phyloP scores from a whole-genome alignment of 495 filamentous ascomycete species.

The Achaetomiella virescens region DNA sequence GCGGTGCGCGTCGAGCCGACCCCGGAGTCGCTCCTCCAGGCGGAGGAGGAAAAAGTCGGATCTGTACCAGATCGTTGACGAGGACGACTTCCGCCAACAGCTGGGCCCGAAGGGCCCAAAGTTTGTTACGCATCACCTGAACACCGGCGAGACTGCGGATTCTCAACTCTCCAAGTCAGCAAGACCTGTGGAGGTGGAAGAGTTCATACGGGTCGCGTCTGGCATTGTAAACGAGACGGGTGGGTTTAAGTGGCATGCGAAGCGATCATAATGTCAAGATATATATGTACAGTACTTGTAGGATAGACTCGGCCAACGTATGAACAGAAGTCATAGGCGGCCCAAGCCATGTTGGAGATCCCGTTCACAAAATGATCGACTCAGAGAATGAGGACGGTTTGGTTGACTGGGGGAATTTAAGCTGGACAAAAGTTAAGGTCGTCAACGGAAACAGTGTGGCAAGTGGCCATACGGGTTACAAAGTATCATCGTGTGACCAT shows the following conservation, averaged over 20 bases:
- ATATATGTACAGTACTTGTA: background rate
- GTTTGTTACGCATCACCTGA: background rate
- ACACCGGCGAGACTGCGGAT: background rate
- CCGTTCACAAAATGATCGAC: background rate
- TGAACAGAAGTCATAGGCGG: background rate
- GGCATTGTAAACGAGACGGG: background rate
- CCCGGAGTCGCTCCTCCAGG: no score
- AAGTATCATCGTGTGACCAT: no score
- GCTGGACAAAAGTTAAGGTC: no score
- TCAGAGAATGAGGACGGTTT: no score
- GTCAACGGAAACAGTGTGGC: background rate
- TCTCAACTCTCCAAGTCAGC: background rate
- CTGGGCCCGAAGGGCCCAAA: no score
- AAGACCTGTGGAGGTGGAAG: background rate
- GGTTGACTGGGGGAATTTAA: no score
- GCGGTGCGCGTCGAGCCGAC: conserved; percentile 20
- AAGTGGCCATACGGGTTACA: no score
- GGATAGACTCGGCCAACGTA: background rate
- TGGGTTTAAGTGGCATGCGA: conserved; percentile 6
- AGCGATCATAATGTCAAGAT: background rate
- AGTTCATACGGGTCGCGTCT: background rate
- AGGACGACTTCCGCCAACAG: background rate
- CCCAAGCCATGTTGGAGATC: background rate
- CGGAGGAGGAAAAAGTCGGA: background rate
- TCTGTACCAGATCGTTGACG: conserved; percentile 1